Conservation (phyloP, 2,329 filamentous ascomycete genomes). For the Thelonectria blattea region DNA sequence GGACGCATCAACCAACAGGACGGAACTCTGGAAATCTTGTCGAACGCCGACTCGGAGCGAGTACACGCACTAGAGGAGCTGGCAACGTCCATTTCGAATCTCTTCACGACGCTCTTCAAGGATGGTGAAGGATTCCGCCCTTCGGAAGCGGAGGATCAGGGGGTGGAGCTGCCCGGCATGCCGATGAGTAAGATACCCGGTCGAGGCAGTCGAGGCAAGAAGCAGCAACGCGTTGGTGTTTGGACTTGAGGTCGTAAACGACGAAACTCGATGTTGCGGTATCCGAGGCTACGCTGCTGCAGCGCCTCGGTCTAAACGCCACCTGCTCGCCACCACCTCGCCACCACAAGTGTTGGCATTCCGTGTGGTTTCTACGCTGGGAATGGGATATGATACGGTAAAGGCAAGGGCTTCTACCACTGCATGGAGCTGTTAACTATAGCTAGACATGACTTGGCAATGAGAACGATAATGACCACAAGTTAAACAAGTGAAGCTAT, state of each 20-base stretch:
- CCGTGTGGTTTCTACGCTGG: slow-evolving; percentile 4
- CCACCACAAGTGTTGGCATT: too few relatives aligned
- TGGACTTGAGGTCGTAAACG: slow-evolving; percentile 20
- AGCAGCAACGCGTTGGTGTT: slow-evolving; percentile 26
- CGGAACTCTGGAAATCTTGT: slow-evolving; percentile 82
- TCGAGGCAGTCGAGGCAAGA: slow-evolving; percentile 28
- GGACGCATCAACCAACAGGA: slow-evolving; percentile 90
- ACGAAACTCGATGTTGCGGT: slow-evolving; percentile 1
- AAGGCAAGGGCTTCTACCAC: neutral
- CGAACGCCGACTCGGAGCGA: slow-evolving; percentile 74
- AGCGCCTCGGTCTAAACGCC: neutral
- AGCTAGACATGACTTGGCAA: neutral
- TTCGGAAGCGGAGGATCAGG: slow-evolving; percentile 40
- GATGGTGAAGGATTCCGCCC: slow-evolving; percentile 74
- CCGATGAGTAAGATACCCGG: slow-evolving; percentile 25
- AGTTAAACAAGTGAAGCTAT: neutral
- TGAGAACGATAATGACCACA: neutral
- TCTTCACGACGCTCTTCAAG: slow-evolving; percentile 77
- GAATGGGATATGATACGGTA: slow-evolving; percentile 6
- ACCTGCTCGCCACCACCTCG: slow-evolving; percentile 1
- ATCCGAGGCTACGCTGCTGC: neutral
- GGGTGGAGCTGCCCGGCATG: slow-evolving; percentile 37
- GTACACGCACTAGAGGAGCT: slow-evolving; percentile 76
- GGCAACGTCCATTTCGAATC: slow-evolving; percentile 69
- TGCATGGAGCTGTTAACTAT: slow-evolving; percentile 13